phyloP scores from a whole-genome alignment of 805 yeast genomes.

The Candida awuae region DNA sequence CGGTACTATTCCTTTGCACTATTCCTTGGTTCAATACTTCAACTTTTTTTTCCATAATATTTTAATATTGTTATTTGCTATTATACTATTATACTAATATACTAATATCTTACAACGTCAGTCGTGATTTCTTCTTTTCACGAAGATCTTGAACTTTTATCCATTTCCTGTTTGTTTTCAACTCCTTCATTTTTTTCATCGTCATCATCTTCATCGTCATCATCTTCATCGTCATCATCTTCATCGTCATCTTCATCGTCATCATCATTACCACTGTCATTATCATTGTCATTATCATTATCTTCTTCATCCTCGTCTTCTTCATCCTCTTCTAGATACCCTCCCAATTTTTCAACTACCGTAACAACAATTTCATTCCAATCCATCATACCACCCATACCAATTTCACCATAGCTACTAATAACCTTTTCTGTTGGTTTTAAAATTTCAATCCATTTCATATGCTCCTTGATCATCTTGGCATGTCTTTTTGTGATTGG shows the following conservation, averaged over 20 bases:
- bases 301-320: conserved; percentile 41
- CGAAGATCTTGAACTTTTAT: background rate
- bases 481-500: conserved; percentile 48
- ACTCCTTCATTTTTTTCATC: conserved; percentile 6
- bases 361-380: conserved; percentile 54
- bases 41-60: too few relatives aligned
- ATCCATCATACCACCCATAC: conserved; percentile 66
- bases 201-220: conserved; percentile 20
- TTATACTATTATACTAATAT: too few relatives aligned
- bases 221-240: conserved; percentile 22
- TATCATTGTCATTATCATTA: conserved; percentile 25
- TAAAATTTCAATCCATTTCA: conserved; percentile 55
- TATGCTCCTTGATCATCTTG: conserved; percentile 46
- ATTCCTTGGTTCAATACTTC: too few relatives aligned
- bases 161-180: background rate
- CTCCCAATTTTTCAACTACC: conserved; percentile 46
- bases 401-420: conserved; percentile 50
- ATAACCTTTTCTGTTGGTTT: conserved; percentile 53
- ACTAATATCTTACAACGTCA: background rate
- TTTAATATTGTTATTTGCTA: too few relatives aligned
- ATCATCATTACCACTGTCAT: conserved; percentile 22
- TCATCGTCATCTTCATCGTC: conserved; percentile 25
- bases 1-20: too few relatives aligned
- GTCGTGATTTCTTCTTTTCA: too few relatives aligned
- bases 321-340: conserved; percentile 43